These are phyloP conservation scores for Yamadazyma sp. DNA, from an alignment of 805 yeast genomes.

Conservation along the genomic window DNA sequence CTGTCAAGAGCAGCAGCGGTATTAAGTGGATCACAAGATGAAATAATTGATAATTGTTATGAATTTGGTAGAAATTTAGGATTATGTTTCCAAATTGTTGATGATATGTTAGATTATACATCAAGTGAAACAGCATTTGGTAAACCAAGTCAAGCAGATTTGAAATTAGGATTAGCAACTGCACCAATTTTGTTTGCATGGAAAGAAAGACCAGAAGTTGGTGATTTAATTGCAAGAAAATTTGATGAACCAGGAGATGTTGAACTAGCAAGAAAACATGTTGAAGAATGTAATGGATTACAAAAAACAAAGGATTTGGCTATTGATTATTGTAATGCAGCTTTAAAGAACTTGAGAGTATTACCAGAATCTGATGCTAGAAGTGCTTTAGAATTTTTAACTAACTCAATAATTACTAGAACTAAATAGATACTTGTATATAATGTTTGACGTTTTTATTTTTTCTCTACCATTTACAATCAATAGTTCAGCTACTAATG, in stretches of 20 bases:
- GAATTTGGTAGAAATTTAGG: slow-evolving; percentile 92
- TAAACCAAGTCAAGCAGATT: slow-evolving; percentile 94
- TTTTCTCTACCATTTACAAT: no score
- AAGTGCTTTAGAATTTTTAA: slow-evolving; percentile 79
- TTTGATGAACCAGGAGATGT: slow-evolving; percentile 81
- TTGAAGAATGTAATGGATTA: slow-evolving; percentile 68
- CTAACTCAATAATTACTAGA: slow-evolving; percentile 81
- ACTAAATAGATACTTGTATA: slow-evolving; percentile 44
- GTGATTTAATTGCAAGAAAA: slow-evolving; percentile 78
- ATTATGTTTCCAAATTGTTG: slow-evolving; percentile 92
- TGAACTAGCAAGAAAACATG: slow-evolving; percentile 74
- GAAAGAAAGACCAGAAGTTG: slow-evolving; percentile 82
- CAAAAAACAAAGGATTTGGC: slow-evolving; percentile 76
- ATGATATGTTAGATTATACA: slow-evolving; percentile 93
- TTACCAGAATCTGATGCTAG: slow-evolving; percentile 89
- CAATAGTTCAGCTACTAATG: no score
- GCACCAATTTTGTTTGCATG: slow-evolving; percentile 96
- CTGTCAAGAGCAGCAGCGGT: slow-evolving; percentile 92
- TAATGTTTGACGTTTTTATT: not conserved
- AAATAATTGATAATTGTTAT: slow-evolving; percentile 80
- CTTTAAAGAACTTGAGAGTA: slow-evolving; percentile 64
- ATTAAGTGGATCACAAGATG: slow-evolving; percentile 75
- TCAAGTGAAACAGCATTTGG: slow-evolving; percentile 83
- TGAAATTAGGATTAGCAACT: slow-evolving; percentile 91
- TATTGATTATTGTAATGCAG: slow-evolving; percentile 69